A percentile compares a stretch with the other conserved stretches of the same genome.
Conservation (phyloP, 805 yeast genomes). For the Kuraishia hungarica region DNA sequence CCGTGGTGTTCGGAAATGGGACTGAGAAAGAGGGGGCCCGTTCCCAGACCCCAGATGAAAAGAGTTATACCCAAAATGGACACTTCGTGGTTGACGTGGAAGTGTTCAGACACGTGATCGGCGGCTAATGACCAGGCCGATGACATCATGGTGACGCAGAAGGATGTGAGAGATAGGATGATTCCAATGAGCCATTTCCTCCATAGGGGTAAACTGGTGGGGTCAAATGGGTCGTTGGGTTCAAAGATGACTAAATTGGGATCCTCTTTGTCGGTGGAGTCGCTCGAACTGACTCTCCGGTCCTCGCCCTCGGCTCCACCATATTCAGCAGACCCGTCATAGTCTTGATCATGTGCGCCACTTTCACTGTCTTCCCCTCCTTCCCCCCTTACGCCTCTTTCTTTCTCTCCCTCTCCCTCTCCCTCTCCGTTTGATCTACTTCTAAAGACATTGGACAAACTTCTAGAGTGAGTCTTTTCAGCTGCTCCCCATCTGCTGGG, state of each 20-base stretch:
- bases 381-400: too few species aligned
- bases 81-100: conserved; percentile 50
- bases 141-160: conserved; percentile 60
- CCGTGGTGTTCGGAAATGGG: conserved; percentile 55
- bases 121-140: conserved; percentile 62
- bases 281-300: too few species aligned
- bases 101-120: conserved; percentile 35
- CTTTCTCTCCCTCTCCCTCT: too few species aligned
- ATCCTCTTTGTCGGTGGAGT: conserved; percentile 3
- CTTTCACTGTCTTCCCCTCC: too few species aligned
- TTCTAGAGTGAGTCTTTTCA: too few species aligned
- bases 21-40: conserved; percentile 54
- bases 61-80: conserved; percentile 48
- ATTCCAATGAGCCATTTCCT: conserved; percentile 51
- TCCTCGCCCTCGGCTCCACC: too few species aligned
- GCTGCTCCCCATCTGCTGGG: too few species aligned
- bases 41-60: conserved; percentile 54
- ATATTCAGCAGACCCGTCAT: too few species aligned
- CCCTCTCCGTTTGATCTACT: too few species aligned
- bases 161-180: conserved; percentile 44
- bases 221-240: conserved; percentile 10
- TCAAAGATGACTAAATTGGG: conserved; percentile 12
- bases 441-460: too few species aligned
- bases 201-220: conserved; percentile 25
- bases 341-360: too few species aligned